Conservation (phyloP, 2,329 filamentous ascomycete species). For the Whalleya microplaca region DNA sequence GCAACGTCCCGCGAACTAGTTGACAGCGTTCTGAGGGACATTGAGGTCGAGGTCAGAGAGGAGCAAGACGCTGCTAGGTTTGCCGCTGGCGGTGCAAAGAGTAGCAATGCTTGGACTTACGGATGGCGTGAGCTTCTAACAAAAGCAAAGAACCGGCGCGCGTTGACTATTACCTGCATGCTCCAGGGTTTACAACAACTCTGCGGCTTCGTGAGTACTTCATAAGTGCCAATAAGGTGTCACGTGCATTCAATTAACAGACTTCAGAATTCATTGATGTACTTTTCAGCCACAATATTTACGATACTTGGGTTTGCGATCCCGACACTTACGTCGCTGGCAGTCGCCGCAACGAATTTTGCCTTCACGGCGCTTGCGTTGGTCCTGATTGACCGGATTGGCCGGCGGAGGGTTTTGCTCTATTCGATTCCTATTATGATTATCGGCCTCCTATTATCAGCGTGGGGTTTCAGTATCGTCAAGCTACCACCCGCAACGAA, state of each 20-base stretch:
- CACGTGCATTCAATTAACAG: neutral
- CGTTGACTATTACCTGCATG: constrained; percentile 82
- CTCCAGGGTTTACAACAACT: constrained; percentile 88
- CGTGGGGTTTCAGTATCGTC: constrained; percentile 72
- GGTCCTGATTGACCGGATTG: constrained; percentile 76
- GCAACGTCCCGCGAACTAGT: constrained; percentile 52
- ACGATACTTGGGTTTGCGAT: constrained; percentile 75
- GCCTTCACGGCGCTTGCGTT: constrained; percentile 77
- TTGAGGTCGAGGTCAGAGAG: constrained; percentile 75
- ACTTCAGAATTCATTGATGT: constrained; percentile 83
- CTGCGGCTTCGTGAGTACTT: constrained; percentile 71
- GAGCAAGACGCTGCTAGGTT: constrained; percentile 60
- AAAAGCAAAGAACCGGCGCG: constrained; percentile 69
- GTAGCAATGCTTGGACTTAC: constrained; percentile 42
- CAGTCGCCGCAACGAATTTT: constrained; percentile 83
- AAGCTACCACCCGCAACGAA: constrained; percentile 43
- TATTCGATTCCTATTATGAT: constrained; percentile 86
- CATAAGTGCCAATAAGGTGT: neutral
- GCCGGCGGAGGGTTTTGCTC: constrained; percentile 78
- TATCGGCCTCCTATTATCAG: constrained; percentile 69
- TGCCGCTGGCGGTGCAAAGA: constrained; percentile 36
- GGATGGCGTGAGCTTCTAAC: constrained; percentile 58
- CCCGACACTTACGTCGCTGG: constrained; percentile 78
- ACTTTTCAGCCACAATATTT: constrained; percentile 85
- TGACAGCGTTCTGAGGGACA: constrained; percentile 65